A percentile compares a stretch with the other conserved stretches of the same genome.
Evolutionary conservation across 345 rosid genomes (phyloP).

Genomic region (Hypericum perforatum): DNA sequence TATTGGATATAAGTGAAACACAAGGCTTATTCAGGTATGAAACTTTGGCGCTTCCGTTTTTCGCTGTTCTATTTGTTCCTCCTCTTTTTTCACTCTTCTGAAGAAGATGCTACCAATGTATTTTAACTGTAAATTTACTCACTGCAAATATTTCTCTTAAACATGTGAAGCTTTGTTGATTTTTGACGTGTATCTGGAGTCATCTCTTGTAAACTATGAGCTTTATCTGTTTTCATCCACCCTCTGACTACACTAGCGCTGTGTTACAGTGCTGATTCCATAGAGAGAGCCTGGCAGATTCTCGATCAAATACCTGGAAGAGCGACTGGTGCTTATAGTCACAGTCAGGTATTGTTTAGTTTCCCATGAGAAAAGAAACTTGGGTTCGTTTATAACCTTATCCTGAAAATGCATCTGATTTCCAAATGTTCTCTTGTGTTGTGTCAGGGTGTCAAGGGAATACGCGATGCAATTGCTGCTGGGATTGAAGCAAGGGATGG

Average conservation of each 20-base stretch:
- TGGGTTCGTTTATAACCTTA: no score
- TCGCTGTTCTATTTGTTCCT: not conserved
- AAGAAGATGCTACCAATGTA: not conserved
- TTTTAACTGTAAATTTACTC: no score
- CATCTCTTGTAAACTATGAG: not conserved
- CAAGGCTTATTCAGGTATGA: slow-evolving; percentile 85
- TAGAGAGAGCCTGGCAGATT: slow-evolving; percentile 84
- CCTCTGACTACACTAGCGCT: not conserved
- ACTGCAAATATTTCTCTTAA: no score
- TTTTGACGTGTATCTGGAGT: no score
- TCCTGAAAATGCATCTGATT: not conserved
- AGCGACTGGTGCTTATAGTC: slow-evolving; percentile 98
- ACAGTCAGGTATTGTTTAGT: slow-evolving; percentile 64
- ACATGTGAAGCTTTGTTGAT: no score
- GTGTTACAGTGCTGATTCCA: slow-evolving; percentile 68
- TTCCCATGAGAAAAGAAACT: not conserved
- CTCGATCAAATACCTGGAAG: slow-evolving; percentile 93
- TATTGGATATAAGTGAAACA: slow-evolving; percentile 81
- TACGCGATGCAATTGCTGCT: slow-evolving; percentile 82
- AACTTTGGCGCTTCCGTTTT: not conserved
- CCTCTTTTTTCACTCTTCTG: not conserved
- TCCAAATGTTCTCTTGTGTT: not conserved
- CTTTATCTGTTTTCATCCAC: not conserved
- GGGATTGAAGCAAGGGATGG: slow-evolving; percentile 97
- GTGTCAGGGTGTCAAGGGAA: slow-evolving; percentile 77